Conservation (phyloP, 2,329 filamentous ascomycete species). For the Penicillium vulpinum region DNA sequence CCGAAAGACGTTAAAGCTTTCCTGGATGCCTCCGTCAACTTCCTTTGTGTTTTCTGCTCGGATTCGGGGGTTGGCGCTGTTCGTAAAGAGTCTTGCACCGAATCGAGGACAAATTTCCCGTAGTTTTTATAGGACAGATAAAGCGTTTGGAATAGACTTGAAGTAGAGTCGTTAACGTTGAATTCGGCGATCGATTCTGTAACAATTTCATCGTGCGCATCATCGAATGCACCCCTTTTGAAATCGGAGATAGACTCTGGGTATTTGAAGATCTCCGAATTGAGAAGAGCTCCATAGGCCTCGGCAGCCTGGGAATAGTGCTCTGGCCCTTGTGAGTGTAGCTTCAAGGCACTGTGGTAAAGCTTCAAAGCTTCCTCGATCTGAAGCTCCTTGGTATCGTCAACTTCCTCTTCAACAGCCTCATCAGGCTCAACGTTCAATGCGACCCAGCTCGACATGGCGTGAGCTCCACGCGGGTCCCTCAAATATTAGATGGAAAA, state of each 20-base stretch:
- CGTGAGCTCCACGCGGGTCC: slow-evolving; percentile 19
- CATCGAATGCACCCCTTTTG: slow-evolving; percentile 63
- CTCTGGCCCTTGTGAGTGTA: slow-evolving; percentile 80
- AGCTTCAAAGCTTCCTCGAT: slow-evolving; percentile 95
- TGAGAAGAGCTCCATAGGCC: slow-evolving; percentile 82
- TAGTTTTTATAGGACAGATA: slow-evolving; percentile 96
- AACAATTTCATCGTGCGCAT: slow-evolving; percentile 26
- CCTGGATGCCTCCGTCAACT: slow-evolving; percentile 39
- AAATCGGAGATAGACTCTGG: slow-evolving; percentile 85
- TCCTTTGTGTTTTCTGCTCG: slow-evolving; percentile 14
- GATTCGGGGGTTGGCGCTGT: slow-evolving; percentile 17
- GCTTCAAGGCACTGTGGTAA: slow-evolving; percentile 86
- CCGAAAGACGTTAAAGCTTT: slow-evolving; percentile 57
- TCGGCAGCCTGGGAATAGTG: slow-evolving; percentile 74
- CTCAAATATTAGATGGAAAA: slow-evolving; percentile 4
- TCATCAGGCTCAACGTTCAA: slow-evolving; percentile 95
- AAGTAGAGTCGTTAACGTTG: slow-evolving; percentile 69
- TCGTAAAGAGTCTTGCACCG: slow-evolving; percentile 56
- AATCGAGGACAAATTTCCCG: slow-evolving; percentile 86
- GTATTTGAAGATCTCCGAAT: slow-evolving; percentile 91
- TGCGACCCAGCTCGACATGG: slow-evolving; percentile 69
- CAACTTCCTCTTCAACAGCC: slow-evolving; percentile 83
- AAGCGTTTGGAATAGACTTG: slow-evolving; percentile 81
- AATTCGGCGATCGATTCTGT: slow-evolving; percentile 48
- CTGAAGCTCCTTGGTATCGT: slow-evolving; percentile 93